These are phyloP conservation scores for Cordia subcordata DNA, from an alignment of 257 asterid genomes.

Conservation along the genomic window DNA sequence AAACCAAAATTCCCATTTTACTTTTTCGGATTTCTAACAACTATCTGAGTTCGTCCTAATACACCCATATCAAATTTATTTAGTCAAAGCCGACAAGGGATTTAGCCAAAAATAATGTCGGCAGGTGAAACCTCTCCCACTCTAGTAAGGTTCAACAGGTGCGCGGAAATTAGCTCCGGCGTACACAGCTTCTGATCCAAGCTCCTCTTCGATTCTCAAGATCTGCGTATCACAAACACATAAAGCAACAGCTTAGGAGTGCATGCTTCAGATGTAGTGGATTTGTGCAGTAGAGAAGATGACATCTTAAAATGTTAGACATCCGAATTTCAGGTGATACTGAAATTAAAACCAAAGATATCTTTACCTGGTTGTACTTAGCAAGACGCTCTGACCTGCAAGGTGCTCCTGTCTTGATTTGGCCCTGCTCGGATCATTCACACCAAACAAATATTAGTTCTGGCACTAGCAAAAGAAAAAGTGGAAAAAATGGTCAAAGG, in stretches of 20 bases:
- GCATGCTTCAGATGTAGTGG: no score
- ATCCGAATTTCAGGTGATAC: no score
- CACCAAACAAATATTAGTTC: neutral
- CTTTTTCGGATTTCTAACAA: no score
- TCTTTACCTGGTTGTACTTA: constrained; percentile 83
- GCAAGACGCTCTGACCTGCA: constrained; percentile 98
- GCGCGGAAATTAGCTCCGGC: constrained; percentile 88
- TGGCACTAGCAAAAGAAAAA: no score
- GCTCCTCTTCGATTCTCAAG: constrained; percentile 93
- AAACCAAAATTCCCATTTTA: no score
- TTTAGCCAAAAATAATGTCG: neutral
- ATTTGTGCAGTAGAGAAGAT: no score
- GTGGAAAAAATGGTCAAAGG: no score
- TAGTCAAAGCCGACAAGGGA: neutral
- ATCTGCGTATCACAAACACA: constrained; percentile 35
- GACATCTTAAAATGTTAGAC: no score
- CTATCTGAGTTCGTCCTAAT: no score
- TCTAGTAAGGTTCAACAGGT: constrained; percentile 83
- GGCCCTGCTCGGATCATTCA: constrained; percentile 51
- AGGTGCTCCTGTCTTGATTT: constrained; percentile 97
- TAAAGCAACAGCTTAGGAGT: neutral
- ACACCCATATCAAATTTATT: no score
- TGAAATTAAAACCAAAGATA: neutral
- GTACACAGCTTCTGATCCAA: constrained; percentile 77
- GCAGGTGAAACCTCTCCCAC: neutral